A percentile compares a stretch with the other conserved stretches of the same genome.
Evolutionary conservation across 2,329 filamentous ascomycete genomes (phyloP).

Genomic region (Neopestalotiopsis clavispora): DNA sequence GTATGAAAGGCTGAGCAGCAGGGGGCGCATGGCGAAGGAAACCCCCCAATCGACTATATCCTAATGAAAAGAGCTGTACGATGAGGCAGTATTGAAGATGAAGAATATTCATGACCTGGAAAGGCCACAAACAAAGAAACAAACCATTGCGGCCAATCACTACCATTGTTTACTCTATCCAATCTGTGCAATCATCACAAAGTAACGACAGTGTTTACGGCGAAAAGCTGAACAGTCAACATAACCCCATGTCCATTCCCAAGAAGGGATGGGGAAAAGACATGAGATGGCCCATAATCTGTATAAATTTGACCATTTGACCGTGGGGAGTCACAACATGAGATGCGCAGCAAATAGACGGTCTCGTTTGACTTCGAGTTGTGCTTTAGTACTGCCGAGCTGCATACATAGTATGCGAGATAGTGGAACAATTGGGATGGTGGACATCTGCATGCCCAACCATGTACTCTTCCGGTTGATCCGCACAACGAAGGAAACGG

Average conservation of each 20-base stretch:
- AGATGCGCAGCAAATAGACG: background rate
- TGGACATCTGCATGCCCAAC: background rate
- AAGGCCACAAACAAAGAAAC: background rate
- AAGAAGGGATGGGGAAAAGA: background rate
- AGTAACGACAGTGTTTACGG: background rate
- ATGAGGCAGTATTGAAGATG: background rate
- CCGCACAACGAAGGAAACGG: background rate
- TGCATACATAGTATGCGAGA: conserved; percentile 8
- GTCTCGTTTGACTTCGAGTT: background rate
- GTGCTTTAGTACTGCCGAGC: conserved; percentile 5
- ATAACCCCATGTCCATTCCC: background rate
- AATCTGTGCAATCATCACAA: background rate
- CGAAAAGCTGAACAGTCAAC: background rate
- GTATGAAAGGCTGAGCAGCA: background rate
- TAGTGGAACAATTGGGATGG: background rate
- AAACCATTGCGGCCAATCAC: background rate
- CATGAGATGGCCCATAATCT: background rate
- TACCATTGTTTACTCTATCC: background rate
- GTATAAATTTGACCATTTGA: too few species aligned
- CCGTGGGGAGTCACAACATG: background rate
- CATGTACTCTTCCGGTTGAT: background rate
- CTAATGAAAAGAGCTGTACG: background rate
- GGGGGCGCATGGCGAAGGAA: background rate
- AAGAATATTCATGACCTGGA: background rate
- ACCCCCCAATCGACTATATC: background rate